These are phyloP conservation scores for Paspalum notatum DNA, from an alignment of 176 grass and related monocot genomes.

Conservation along the genomic window DNA sequence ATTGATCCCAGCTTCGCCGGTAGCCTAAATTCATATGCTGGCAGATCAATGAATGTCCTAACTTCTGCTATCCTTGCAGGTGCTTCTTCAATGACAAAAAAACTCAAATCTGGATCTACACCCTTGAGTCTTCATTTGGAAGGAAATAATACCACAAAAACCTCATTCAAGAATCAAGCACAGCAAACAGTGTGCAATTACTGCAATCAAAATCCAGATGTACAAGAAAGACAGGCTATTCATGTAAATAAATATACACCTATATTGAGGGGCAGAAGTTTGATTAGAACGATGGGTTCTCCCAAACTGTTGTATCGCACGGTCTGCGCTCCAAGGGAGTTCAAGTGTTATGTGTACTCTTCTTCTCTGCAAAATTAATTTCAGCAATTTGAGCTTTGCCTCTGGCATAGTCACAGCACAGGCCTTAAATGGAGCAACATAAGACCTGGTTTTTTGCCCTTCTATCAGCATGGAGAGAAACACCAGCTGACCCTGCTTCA, in stretches of 20 bases:
- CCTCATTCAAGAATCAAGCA: conserved; percentile 19
- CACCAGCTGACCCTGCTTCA: conserved; percentile 98
- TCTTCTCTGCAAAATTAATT: conserved; percentile 64
- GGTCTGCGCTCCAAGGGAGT: conserved; percentile 98
- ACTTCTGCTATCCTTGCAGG: conserved; percentile 11
- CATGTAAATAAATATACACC: conserved; percentile 49
- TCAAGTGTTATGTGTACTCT: conserved; percentile 99
- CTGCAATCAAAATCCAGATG: conserved; percentile 18
- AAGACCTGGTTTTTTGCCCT: conserved; percentile 88
- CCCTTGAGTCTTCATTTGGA: conserved; percentile 22
- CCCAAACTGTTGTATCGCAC: conserved; percentile 97
- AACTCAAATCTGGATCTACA: conserved; percentile 19
- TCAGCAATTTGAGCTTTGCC: conserved; percentile 4
- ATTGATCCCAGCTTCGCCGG: conserved; percentile 5
- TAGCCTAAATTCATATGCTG: conserved; percentile 21
- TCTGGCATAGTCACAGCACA: conserved; percentile 5
- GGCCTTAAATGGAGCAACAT: conserved; percentile 25
- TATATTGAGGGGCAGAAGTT: conserved; percentile 97
- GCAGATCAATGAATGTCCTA: conserved; percentile 23
- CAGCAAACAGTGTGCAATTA: conserved; percentile 16
- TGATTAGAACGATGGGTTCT: conserved; percentile 99
- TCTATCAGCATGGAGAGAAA: conserved; percentile 96
- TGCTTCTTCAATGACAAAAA: conserved; percentile 10
- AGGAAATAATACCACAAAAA: conserved; percentile 28
- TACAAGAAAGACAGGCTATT: conserved; percentile 9